Evolutionary conservation across 257 asterid genomes (phyloP), one percentile per base, ranked within the genome.

Genomic region (Fraxinus anomala): DNA sequence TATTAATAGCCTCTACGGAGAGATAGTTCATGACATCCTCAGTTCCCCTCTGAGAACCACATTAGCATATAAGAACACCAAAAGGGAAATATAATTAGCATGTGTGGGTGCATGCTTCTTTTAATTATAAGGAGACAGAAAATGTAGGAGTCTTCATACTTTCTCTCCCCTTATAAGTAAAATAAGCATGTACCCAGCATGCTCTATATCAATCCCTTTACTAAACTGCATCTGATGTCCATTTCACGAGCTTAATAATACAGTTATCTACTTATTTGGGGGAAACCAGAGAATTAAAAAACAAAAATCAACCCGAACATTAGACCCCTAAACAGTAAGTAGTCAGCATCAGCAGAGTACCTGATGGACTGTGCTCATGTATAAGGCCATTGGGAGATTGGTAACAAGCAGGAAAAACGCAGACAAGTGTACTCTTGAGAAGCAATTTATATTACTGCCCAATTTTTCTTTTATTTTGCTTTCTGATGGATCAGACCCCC

Each of bases 361-460:
- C 99, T 93, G 99, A 89, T 96, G 99, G 85, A 92, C 88, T 92
- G 87, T 77, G 77, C 96, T 92, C 98, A 92, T 96, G 76, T 93
- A 96, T 39, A 96, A 82, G 6, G 98, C 97, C 98, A 93, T 89
- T 23, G 97, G 99, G 63, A 96, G 68, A 87, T 96, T 96, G 81
- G 97, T 96, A 14, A 83, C 78, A 13, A 92, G 88, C 72, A 96
- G 86, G 85, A 96, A 89, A 34, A 83, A 17, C 34, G 90, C 76
- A 13, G 90, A 87, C 77, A 87, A 30, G 71, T 76, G 86, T 85
- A 85, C 82, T 86, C 84, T 90, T 14, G 76, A 30, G 68, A 75
- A 80, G 74, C 83, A 44, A 30, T 78, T 84, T 8, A 42, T 56
- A 37, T 54, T 68, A 76, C 80, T 73, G 54, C 82, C 80, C 28